Evolutionary conservation across 2,329 filamentous ascomycete species (phyloP).

Genomic region (Cordyceps javanica): DNA sequence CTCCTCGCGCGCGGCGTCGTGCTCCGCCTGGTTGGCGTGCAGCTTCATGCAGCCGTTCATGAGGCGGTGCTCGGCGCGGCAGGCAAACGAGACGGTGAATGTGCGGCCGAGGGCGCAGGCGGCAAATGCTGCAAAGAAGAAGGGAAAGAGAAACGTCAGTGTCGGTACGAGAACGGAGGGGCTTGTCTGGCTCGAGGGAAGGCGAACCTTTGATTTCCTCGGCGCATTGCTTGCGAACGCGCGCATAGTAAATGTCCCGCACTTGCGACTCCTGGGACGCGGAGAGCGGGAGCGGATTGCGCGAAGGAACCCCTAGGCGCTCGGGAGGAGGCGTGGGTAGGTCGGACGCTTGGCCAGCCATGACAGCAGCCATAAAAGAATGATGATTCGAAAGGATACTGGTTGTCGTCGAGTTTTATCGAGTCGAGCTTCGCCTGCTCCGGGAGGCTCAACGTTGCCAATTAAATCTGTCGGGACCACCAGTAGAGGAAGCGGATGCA

Average conservation of each 20-base stretch:
- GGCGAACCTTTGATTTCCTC: conserved; percentile 67
- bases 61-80: conserved; percentile 66
- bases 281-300: conserved; percentile 78
- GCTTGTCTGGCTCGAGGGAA: neutral
- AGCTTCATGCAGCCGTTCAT: conserved; percentile 95
- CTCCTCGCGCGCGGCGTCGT: conserved; percentile 84
- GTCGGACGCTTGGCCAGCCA: conserved; percentile 23
- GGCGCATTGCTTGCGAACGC: conserved; percentile 69
- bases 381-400: neutral
- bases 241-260: conserved; percentile 71
- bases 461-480: neutral
- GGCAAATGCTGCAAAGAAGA: conserved; percentile 66
- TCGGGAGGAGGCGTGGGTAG: conserved; percentile 23
- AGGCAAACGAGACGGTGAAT: conserved; percentile 80
- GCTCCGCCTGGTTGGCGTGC: conserved; percentile 76
- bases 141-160: neutral
- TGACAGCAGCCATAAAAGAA: conserved; percentile 22
- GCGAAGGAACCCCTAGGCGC: conserved; percentile 47
- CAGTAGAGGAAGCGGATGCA: neutral
- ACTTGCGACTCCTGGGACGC: conserved; percentile 77
- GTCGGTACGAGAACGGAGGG: neutral
- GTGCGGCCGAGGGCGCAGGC: conserved; percentile 82
- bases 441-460: neutral
- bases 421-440: neutral
- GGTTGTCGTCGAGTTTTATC: neutral